A percentile compares a stretch with the other conserved stretches of the same genome.
Evolutionary conservation across 441 rosid species (phyloP).

Genomic region (Gossypium gossypioides): DNA sequence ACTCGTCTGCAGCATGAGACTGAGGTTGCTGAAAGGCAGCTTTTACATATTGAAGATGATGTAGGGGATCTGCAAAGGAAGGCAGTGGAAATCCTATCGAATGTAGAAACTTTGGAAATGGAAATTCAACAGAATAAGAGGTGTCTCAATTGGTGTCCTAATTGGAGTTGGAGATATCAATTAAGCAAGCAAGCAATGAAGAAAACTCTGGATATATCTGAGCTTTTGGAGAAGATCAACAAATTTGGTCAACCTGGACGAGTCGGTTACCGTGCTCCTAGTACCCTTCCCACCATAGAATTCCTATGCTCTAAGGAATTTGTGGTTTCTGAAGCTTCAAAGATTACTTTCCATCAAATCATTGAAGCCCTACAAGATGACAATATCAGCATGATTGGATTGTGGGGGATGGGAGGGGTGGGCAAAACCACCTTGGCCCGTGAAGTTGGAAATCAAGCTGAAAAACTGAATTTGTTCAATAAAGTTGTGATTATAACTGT

Average conservation of each 20-base stretch:
- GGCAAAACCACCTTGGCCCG: no score
- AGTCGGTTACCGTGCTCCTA: neutral
- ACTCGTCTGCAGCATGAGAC: neutral
- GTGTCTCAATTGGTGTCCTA: neutral
- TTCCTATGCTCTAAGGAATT: neutral
- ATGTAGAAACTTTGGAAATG: neutral
- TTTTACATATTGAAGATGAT: neutral
- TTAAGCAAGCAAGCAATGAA: neutral
- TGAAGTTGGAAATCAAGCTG: neutral
- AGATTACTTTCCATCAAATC: neutral
- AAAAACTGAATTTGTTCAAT: neutral
- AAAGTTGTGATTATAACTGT: conserved; percentile 1
- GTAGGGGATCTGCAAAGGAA: neutral
- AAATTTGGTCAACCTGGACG: neutral
- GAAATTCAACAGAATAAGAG: neutral
- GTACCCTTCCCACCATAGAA: neutral
- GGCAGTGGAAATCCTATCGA: neutral
- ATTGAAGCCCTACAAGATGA: conserved; percentile 2
- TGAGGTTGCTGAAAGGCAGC: neutral
- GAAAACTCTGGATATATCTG: neutral
- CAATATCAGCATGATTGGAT: conserved; percentile 3
- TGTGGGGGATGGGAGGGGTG: conserved; percentile 1
- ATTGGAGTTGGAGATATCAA: neutral
- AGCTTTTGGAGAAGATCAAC: neutral
- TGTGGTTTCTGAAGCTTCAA: neutral